phyloP scores from a whole-genome alignment of 2,329 filamentous ascomycete species.

The Aspergillus ustus region DNA sequence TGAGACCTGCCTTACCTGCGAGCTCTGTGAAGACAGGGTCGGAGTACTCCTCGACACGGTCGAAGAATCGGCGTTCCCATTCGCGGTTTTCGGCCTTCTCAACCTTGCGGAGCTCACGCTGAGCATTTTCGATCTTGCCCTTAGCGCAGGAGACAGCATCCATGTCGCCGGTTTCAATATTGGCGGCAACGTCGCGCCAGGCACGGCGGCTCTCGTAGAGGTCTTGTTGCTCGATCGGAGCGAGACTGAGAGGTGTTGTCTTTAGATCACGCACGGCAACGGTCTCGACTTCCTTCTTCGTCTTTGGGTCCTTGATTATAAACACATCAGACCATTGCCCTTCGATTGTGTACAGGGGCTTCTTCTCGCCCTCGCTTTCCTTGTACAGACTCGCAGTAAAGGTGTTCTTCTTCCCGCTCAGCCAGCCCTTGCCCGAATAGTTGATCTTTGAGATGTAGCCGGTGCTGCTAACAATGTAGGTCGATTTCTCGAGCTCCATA shows the following conservation, averaged over 20 bases:
- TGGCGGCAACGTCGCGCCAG: constrained; percentile 83
- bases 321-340: constrained; percentile 91
- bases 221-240: constrained; percentile 77
- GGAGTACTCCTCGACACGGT: constrained; percentile 39
- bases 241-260: constrained; percentile 71
- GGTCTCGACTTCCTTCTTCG: constrained; percentile 56
- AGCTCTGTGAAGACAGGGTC: constrained; percentile 49
- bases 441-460: constrained; percentile 90
- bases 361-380: constrained; percentile 67
- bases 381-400: constrained; percentile 77
- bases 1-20: constrained; percentile 46
- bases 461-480: constrained; percentile 82
- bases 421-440: constrained; percentile 91
- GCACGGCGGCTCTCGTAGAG: constrained; percentile 85
- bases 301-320: constrained; percentile 71
- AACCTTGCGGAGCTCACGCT: constrained; percentile 74
- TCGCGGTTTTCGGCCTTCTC: constrained; percentile 74
- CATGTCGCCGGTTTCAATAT: constrained; percentile 82
- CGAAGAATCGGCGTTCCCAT: constrained; percentile 89
- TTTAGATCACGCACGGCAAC: constrained; percentile 64
- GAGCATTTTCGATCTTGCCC: constrained; percentile 84
- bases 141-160: constrained; percentile 79
- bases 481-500: constrained; percentile 84
- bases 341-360: constrained; percentile 75
- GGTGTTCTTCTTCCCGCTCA: constrained; percentile 93